Evolutionary conservation across 2,329 filamentous ascomycete species (phyloP).

Genomic region (Fusarium oxysporum): DNA sequence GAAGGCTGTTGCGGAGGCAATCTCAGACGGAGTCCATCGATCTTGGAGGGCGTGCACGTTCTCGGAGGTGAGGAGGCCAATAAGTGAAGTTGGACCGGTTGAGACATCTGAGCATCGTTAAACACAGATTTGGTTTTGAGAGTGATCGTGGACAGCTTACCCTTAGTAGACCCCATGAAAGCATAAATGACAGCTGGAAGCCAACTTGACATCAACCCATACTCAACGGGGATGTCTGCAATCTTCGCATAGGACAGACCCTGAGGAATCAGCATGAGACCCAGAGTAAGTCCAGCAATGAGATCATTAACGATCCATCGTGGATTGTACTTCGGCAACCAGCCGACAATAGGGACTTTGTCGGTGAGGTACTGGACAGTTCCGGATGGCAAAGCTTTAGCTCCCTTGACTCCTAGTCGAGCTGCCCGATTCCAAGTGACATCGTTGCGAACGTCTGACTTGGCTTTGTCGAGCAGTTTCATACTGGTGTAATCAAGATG

Average conservation of each 20-base stretch:
- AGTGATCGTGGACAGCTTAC: conserved; percentile 45
- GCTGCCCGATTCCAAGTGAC: conserved; percentile 43
- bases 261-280: conserved; percentile 71
- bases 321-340: conserved; percentile 71
- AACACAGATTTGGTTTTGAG: not conserved
- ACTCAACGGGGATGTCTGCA: conserved; percentile 69
- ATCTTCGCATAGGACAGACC: conserved; percentile 72
- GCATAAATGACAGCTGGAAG: conserved; percentile 67
- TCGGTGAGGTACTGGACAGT: conserved; percentile 67
- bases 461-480: conserved; percentile 38
- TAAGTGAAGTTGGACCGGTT: conserved; percentile 72
- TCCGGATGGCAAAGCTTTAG: conserved; percentile 59
- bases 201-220: conserved; percentile 71
- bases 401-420: conserved; percentile 34
- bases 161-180: conserved; percentile 72
- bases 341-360: conserved; percentile 71
- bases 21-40: conserved; percentile 65
- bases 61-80: conserved; percentile 72
- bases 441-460: conserved; percentile 35
- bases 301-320: conserved; percentile 71
- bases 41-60: conserved; percentile 65
- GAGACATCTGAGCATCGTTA: conserved; percentile 62
- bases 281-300: conserved; percentile 71
- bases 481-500: conserved; percentile 12
- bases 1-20: conserved; percentile 71